Evolutionary conservation across 805 yeast species (phyloP).

Genomic region (Vanderwaltozyma polyspora): DNA sequence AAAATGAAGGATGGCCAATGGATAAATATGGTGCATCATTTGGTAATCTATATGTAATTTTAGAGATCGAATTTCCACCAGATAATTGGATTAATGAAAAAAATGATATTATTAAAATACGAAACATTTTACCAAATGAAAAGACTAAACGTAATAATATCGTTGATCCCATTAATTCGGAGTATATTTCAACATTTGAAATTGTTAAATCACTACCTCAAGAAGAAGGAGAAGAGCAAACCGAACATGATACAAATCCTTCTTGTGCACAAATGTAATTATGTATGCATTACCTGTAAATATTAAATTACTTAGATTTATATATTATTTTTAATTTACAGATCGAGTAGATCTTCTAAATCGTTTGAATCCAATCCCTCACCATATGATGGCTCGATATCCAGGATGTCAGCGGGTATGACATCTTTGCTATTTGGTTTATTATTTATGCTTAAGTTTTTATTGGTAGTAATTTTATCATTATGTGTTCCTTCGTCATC

Average conservation of each 20-base stretch:
- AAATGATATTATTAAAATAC: constrained; percentile 46
- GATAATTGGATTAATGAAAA: constrained; percentile 78
- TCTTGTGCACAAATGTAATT: constrained; percentile 3
- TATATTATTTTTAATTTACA: too few relatives aligned
- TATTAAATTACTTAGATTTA: too few relatives aligned
- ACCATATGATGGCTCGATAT: constrained; percentile 15
- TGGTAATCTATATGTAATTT: constrained; percentile 62
- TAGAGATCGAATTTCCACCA: constrained; percentile 71
- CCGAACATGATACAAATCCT: constrained; percentile 3
- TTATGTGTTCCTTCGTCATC: constrained; percentile 2
- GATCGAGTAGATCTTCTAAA: constrained; percentile 13
- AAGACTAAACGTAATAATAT: constrained; percentile 1
- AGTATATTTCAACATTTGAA: constrained; percentile 20
- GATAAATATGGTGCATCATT: constrained; percentile 25
- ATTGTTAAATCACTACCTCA: constrained; percentile 12
- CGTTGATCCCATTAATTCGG: constrained; percentile 22
- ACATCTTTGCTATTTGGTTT: background rate
- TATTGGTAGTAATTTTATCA: background rate
- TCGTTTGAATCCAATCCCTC: constrained; percentile 19
- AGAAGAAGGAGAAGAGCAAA: constrained; percentile 1
- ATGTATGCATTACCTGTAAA: too few relatives aligned
- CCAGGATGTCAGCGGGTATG: constrained; percentile 2
- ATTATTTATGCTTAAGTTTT: background rate
- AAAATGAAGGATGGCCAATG: constrained; percentile 78
- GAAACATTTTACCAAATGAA: constrained; percentile 41